phyloP scores from a whole-genome alignment of 2,329 filamentous ascomycete species.

The Pleoardoris graminearum region DNA sequence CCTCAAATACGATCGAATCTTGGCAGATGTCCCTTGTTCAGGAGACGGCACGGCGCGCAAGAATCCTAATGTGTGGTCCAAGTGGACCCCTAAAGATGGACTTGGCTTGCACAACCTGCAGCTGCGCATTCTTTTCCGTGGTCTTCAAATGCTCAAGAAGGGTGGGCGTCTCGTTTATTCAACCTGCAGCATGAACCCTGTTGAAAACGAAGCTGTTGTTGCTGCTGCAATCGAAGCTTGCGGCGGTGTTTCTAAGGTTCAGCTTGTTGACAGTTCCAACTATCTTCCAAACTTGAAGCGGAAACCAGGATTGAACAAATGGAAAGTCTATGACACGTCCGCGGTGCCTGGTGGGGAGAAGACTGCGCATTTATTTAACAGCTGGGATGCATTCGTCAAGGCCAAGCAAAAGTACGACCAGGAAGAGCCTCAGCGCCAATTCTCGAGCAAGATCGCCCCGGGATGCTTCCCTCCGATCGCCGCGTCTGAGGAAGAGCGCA shows the following conservation, averaged over 20 bases:
- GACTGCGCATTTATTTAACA: conserved; percentile 74
- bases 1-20: conserved; percentile 93
- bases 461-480: conserved; percentile 79
- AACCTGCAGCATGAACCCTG: conserved; percentile 97
- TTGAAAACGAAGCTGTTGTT: conserved; percentile 94
- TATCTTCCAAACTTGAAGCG: conserved; percentile 77
- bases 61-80: conserved; percentile 91
- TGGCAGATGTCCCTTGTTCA: conserved; percentile 95
- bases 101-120: conserved; percentile 87
- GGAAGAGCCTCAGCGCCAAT: conserved; percentile 61
- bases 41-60: conserved; percentile 93
- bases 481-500: conserved; percentile 57
- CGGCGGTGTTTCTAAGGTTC: conserved; percentile 78
- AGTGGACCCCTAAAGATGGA: conserved; percentile 87
- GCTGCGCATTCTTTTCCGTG: conserved; percentile 84
- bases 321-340: conserved; percentile 73
- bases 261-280: conserved; percentile 80
- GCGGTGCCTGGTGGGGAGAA: conserved; percentile 61
- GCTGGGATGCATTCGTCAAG: conserved; percentile 79
- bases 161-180: conserved; percentile 96
- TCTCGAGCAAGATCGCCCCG: conserved; percentile 60
- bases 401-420: conserved; percentile 63
- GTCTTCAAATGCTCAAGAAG: conserved; percentile 93
- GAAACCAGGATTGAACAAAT: conserved; percentile 73
- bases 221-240: conserved; percentile 87